These are phyloP conservation scores for Phycomyces nitens DNA, from an alignment of 192 early-diverging fungal genomes.

Conservation along the genomic window DNA sequence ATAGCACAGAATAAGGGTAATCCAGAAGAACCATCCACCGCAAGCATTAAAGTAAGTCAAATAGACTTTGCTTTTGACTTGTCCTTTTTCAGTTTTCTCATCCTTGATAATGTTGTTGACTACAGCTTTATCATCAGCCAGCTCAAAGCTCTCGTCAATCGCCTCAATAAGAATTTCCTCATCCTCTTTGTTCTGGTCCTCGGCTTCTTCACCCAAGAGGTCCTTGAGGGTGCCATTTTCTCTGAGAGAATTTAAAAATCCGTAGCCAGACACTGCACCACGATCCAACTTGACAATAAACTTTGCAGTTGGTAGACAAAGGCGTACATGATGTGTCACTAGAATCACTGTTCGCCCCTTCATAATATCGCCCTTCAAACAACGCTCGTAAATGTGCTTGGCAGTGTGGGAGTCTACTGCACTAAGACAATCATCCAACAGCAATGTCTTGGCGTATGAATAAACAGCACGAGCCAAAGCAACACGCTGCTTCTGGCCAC, in stretches of 20 bases:
- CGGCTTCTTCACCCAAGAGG: conserved; percentile 32
- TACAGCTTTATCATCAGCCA: conserved; percentile 27
- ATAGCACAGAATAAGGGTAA: conserved; percentile 37
- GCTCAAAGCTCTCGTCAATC: neutral
- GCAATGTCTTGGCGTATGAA: conserved; percentile 54
- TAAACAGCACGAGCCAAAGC: conserved; percentile 85
- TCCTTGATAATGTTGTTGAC: neutral
- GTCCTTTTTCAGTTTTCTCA: conserved; percentile 42
- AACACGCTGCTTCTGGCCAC: conserved; percentile 78
- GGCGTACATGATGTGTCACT: conserved; percentile 82
- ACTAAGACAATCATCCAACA: conserved; percentile 88
- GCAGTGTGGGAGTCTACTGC: conserved; percentile 96
- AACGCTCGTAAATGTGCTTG: conserved; percentile 76
- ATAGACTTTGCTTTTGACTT: conserved; percentile 72
- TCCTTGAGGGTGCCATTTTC: conserved; percentile 40
- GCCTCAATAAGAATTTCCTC: too few species aligned
- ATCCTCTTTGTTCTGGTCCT: conserved; percentile 28
- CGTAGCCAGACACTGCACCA: conserved; percentile 54
- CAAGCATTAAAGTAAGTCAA: conserved; percentile 63
- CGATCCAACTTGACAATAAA: conserved; percentile 59
- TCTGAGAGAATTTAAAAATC: conserved; percentile 46
- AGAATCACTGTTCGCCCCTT: conserved; percentile 75
- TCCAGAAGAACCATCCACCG: conserved; percentile 55
- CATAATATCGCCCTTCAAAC: conserved; percentile 73
- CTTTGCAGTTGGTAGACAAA: conserved; percentile 54